Evolutionary conservation across 768 basidiomycete species (phyloP).

Genomic region (Galerina marginata): DNA sequence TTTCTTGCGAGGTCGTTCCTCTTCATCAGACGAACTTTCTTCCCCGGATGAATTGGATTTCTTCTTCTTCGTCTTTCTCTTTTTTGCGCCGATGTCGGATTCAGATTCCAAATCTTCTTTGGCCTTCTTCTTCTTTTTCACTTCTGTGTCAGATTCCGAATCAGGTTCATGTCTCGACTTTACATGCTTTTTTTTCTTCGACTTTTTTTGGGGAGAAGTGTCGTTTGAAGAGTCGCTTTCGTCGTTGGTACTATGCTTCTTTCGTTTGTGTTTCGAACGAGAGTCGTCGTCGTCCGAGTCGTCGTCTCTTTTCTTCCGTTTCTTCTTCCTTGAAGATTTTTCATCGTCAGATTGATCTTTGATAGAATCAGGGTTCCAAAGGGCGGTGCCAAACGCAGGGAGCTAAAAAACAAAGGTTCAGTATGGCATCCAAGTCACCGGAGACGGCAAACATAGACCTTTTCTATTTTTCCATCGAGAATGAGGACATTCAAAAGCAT

Average conservation of each 20-base stretch:
- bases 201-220: conserved; percentile 36
- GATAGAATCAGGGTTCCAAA: conserved; percentile 57
- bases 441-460: conserved; percentile 46
- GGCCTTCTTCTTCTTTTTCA: conserved; percentile 43
- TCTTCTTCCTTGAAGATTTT: conserved; percentile 39
- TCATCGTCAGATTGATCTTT: conserved; percentile 40
- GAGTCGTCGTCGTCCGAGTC: conserved; percentile 20
- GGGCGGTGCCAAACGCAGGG: conserved; percentile 59
- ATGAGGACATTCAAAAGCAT: conserved; percentile 90
- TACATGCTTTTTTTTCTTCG: conserved; percentile 43
- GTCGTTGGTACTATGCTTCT: conserved; percentile 30
- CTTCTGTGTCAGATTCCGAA: conserved; percentile 36
- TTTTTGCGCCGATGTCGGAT: conserved; percentile 31
- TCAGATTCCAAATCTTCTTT: conserved; percentile 45
- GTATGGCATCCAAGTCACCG: background rate
- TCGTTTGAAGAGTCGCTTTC: conserved; percentile 35
- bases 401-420: conserved; percentile 40
- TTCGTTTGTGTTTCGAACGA: conserved; percentile 35
- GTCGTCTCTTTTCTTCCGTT: conserved; percentile 34
- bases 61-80: conserved; percentile 47
- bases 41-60: conserved; percentile 39
- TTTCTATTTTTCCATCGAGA: conserved; percentile 91
- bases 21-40: conserved; percentile 33
- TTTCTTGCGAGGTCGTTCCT: conserved; percentile 20
- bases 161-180: conserved; percentile 30